These are phyloP conservation scores for Lentinula guzmanii DNA, from an alignment of 768 basidiomycete species.

Conservation along the genomic window DNA sequence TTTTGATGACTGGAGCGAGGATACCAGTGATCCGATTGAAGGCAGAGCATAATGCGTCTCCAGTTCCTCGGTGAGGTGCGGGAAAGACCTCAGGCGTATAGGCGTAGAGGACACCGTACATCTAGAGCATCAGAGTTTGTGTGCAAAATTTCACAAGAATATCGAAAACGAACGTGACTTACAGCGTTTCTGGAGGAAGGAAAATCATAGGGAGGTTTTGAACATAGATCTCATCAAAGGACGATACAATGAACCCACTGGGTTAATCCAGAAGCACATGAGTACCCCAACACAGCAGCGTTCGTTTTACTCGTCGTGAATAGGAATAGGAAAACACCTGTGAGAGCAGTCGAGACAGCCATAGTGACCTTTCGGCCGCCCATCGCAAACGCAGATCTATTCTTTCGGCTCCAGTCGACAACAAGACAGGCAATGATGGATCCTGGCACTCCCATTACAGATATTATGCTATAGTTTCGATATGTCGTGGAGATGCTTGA, in stretches of 20 bases:
- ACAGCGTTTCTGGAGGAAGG: not conserved
- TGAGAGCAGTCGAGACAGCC: constrained; percentile 36
- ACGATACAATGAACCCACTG: constrained; percentile 22
- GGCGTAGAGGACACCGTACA: constrained; percentile 29
- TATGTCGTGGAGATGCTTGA: constrained; percentile 23
- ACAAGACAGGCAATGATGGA: constrained; percentile 41
- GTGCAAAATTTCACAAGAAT: not conserved
- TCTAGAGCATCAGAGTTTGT: not conserved
- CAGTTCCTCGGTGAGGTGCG: constrained; percentile 48
- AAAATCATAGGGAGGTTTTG: not conserved
- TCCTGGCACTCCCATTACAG: constrained; percentile 40
- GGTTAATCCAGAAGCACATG: constrained; percentile 36
- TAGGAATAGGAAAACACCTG: constrained; percentile 42
- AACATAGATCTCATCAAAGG: not conserved
- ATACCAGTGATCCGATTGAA: constrained; percentile 56
- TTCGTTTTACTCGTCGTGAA: constrained; percentile 41
- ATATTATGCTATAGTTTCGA: constrained; percentile 47
- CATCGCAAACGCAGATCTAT: constrained; percentile 22
- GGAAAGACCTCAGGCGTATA: constrained; percentile 51
- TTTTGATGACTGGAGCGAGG: constrained; percentile 32
- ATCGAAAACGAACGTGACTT: not conserved
- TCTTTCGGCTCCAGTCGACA: constrained; percentile 35
- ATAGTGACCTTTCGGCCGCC: constrained; percentile 45
- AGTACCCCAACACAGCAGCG: constrained; percentile 36
- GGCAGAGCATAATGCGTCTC: constrained; percentile 45